Evolutionary conservation across 179 eudicot species (phyloP), one percentile per base, ranked within the genome.

Genomic region (Beta lomatogona): DNA sequence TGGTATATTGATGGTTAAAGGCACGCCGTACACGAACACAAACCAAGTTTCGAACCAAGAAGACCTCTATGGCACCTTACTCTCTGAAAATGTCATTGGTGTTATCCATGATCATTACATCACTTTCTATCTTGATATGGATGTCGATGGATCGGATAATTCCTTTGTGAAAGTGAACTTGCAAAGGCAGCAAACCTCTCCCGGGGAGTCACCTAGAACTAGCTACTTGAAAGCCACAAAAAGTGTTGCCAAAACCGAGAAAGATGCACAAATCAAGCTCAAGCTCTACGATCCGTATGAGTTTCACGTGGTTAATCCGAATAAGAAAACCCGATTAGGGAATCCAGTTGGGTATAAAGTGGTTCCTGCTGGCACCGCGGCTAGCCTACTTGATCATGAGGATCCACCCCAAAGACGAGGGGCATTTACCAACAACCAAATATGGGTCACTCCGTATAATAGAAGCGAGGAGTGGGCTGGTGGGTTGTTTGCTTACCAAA

Each of bases 371-470:
- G 97, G 93, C 58, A 96, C 97, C 0, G 99, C 99, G 0, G 98
- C 98, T 69, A 96, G 92, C 77, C 63, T 96, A 86, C 95, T 96
- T 48, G 99, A 96, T 72, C 85, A 69, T 0, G 88, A 96, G 22
- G 99, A 96, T 88, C 98, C 97, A 36, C 99, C 99, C 0, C 98
- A 96, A 76, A 91, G 85, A 82, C 85, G 99, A 67, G 99, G 91
- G 0, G 99, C 97, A 0, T 96, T 96, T 64, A 92, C 98, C 0
- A 92, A 96, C 58, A 96, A 96, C 83, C 99, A 96, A 53, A 93
- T 94, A 75, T 96, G 99, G 99, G 96, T 96, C 61, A 94, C 96
- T 3, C 97, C 98, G 0, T 94, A 96, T 73, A 96, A 96, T 60
- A 73, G 76, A 78, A 87, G 85, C 0, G 97, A 96, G 89, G 91